Evolutionary conservation across 257 asterid species (phyloP).

Genomic region (Scutellaria galericulata): DNA sequence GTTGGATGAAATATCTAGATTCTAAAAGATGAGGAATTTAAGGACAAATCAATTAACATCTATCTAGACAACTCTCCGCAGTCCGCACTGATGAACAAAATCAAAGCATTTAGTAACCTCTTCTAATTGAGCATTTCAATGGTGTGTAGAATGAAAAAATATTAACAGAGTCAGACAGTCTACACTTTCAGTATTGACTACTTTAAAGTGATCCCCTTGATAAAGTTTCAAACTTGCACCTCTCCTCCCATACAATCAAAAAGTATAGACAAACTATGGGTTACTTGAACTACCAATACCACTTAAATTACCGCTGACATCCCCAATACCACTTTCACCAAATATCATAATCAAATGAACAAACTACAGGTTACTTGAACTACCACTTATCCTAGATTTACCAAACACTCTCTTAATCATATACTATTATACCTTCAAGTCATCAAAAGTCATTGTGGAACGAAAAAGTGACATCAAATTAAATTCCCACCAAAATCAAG

Average conservation of each 20-base stretch:
- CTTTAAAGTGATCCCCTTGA: background rate
- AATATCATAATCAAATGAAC: background rate
- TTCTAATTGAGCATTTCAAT: too few species aligned
- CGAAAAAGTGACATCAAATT: background rate
- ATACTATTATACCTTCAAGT: constrained; percentile 1
- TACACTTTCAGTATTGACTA: background rate
- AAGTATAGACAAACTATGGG: background rate
- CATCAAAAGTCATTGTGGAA: background rate
- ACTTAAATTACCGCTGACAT: background rate
- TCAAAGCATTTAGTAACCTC: background rate
- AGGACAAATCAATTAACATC: background rate
- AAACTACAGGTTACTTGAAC: background rate
- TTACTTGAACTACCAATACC: too few species aligned
- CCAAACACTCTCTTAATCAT: background rate
- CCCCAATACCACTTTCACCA: background rate
- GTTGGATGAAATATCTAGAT: constrained; percentile 6
- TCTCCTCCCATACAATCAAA: background rate
- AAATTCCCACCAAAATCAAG: too few species aligned
- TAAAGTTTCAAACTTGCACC: background rate
- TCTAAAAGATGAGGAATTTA: background rate
- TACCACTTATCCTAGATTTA: background rate
- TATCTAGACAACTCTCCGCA: too few species aligned
- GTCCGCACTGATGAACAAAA: too few species aligned
- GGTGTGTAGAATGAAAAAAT: too few species aligned
- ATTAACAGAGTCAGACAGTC: background rate